Evolutionary conservation across 345 rosid species (phyloP), one percentile per base, ranked within the genome.

Genomic region (Iberis pinnata): DNA sequence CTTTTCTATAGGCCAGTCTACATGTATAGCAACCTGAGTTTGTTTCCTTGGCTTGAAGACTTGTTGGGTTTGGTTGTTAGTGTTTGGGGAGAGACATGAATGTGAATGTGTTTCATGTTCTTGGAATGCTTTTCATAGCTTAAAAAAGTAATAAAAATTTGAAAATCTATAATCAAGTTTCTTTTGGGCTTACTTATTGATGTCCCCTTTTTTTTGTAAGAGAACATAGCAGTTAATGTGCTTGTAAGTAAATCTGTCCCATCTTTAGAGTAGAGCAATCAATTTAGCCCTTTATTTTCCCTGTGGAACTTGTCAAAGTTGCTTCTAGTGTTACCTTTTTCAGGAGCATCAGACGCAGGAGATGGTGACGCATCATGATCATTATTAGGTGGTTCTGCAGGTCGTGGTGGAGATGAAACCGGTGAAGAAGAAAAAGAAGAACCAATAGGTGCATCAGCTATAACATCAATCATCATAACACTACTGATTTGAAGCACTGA

Each of bases 401-500:
- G 46, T 5, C 14, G 36, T 38, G 61, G 54, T 53, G 48, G 37
- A 45, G 48, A 15, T 60, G 56, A 40, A 39, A 19, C 49, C 27
- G 61, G 17, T 32, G 56, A 12, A 5, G 17, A 19, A 43, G 25
- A 4, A n/a, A n/a, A n/a, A 45, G 25, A 22, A 22, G 25, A 22
- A 22, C 9, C 57, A 33, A 13, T 9, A 35, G 44, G 38, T 43
- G 37, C 49, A 18, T 39, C 49, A 48, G 20, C 47, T 26, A 6
- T 27, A 26, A 59, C 36, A 46, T 46, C 24, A 2, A 61, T 36
- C 67, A 83, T 65, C 70, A 86, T 81, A 35, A 81, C 78, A 4
- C 70, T 65, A 46, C 65, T 78, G 63, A 83, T 70, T 74, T 83
- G 77, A 36, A 83, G 58, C 18, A 89, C 63, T 0, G 95, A 89